Percentiles rank a stretch among this genome's conserved stretches.
Evolutionary conservation across 306 rosid species (phyloP).

Genomic region (Vigna hirtella): DNA sequence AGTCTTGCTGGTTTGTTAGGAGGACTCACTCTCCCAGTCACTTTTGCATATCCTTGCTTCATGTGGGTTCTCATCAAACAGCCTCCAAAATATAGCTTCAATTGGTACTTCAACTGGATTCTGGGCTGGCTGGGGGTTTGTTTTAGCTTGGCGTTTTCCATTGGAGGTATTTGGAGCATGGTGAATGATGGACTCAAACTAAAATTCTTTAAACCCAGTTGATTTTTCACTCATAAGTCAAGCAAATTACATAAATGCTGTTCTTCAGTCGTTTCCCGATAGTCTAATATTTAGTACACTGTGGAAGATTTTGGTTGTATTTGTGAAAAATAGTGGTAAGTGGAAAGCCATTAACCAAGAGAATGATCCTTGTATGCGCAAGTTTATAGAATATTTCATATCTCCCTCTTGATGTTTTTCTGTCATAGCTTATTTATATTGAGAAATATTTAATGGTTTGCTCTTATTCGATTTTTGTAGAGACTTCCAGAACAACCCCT

Average conservation of each 20-base stretch:
- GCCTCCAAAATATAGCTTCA: slow-evolving; percentile 89
- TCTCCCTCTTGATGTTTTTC: background rate
- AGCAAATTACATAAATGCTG: slow-evolving; percentile 27
- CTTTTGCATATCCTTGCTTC: slow-evolving; percentile 99
- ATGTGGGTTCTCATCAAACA: slow-evolving; percentile 98
- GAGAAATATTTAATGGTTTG: slow-evolving; percentile 3
- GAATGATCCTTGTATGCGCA: slow-evolving; percentile 32
- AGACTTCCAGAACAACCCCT: slow-evolving; percentile 17
- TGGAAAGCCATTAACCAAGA: slow-evolving; percentile 13
- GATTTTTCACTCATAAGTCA: slow-evolving; percentile 22
- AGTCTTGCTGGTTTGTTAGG: slow-evolving; percentile 96
- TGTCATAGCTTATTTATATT: slow-evolving; percentile 21
- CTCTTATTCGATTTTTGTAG: slow-evolving; percentile 28
- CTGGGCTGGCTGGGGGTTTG: slow-evolving; percentile 93
- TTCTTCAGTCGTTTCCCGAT: background rate
- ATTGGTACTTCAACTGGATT: slow-evolving; percentile 93
- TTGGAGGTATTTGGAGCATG: slow-evolving; percentile 99
- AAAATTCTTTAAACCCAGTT: slow-evolving; percentile 91
- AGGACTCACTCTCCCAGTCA: slow-evolving; percentile 98
- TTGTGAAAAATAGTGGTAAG: background rate
- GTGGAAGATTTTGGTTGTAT: slow-evolving; percentile 13
- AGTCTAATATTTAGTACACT: slow-evolving; percentile 14
- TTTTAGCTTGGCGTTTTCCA: slow-evolving; percentile 90
- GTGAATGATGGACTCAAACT: slow-evolving; percentile 90
- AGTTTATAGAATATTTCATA: slow-evolving; percentile 15